These are phyloP conservation scores for Raffaelea arxii DNA, from an alignment of 2,329 filamentous ascomycete species.

Conservation along the genomic window DNA sequence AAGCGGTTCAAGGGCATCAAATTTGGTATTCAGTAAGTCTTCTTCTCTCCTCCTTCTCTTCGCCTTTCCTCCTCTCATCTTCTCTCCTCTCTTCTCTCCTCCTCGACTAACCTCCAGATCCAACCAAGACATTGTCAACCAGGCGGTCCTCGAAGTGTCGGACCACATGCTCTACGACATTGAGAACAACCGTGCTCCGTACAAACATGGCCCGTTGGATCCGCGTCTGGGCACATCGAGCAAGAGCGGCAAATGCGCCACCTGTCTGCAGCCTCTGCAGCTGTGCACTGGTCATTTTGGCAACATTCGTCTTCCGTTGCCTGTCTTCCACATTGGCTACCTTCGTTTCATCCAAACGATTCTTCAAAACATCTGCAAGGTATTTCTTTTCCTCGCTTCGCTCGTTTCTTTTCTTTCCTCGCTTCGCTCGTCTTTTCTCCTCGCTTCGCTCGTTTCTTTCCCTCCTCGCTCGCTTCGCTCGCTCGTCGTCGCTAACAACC, in stretches of 20 bases:
- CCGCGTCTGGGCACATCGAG: slow-evolving; percentile 79
- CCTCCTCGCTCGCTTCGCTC: too few species aligned
- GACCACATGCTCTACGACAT: slow-evolving; percentile 90
- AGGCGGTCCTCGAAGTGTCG: slow-evolving; percentile 90
- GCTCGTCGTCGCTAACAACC: neutral
- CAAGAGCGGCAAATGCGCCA: slow-evolving; percentile 70
- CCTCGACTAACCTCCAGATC: slow-evolving; percentile 47
- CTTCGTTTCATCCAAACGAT: slow-evolving; percentile 88
- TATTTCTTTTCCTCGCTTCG: slow-evolving; percentile 16
- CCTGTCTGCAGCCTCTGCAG: slow-evolving; percentile 71
- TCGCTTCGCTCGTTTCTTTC: too few species aligned
- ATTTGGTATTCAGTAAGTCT: slow-evolving; percentile 78
- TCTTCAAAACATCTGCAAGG: slow-evolving; percentile 90
- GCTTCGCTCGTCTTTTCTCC: slow-evolving; percentile 3
- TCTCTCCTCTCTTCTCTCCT: too few species aligned
- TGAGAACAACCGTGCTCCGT: slow-evolving; percentile 65
- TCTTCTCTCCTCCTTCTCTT: neutral
- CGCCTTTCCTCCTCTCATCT: slow-evolving; percentile 2
- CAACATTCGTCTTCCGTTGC: slow-evolving; percentile 80
- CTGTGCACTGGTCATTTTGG: slow-evolving; percentile 94
- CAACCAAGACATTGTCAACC: slow-evolving; percentile 88
- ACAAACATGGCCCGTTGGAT: slow-evolving; percentile 79
- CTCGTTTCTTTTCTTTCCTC: too few species aligned
- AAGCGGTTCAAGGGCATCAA: slow-evolving; percentile 90
- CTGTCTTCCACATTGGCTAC: slow-evolving; percentile 93